phyloP scores from a whole-genome alignment of 2,329 filamentous ascomycete genomes.

The Fusarium piperis region DNA sequence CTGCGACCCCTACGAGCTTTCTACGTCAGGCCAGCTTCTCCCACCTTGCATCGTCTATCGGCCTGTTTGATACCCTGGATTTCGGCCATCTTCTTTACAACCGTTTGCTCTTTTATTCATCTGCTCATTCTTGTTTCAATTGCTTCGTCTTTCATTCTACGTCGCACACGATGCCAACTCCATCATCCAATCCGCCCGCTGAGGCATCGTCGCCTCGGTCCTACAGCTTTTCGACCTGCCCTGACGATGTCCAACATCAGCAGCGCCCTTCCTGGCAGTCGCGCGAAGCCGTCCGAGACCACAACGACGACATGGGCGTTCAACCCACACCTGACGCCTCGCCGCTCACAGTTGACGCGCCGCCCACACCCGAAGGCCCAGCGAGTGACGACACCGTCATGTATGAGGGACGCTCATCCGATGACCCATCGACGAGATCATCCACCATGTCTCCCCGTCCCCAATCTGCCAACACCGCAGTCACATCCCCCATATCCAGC shows the following conservation, averaged over 20 bases:
- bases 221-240: slow-evolving; percentile 54
- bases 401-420: slow-evolving; percentile 40
- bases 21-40: slow-evolving; percentile 24
- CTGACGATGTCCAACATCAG: slow-evolving; percentile 52
- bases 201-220: slow-evolving; percentile 50
- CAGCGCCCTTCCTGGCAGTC: slow-evolving; percentile 39
- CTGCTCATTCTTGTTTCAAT: slow-evolving; percentile 13
- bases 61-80: slow-evolving; percentile 30
- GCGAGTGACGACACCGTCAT: slow-evolving; percentile 39
- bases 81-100: slow-evolving; percentile 2
- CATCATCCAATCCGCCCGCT: slow-evolving; percentile 54
- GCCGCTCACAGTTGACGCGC: slow-evolving; percentile 30
- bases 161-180: slow-evolving; percentile 55
- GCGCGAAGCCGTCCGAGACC: slow-evolving; percentile 31
- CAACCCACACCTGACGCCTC: slow-evolving; percentile 36
- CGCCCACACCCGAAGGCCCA: slow-evolving; percentile 30
- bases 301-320: slow-evolving; percentile 30
- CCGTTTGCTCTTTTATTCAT: not conserved
- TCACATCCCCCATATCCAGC: slow-evolving; percentile 48
- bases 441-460: slow-evolving; percentile 56
- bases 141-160: slow-evolving; percentile 10
- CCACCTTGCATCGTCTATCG: slow-evolving; percentile 22
- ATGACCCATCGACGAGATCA: slow-evolving; percentile 49
- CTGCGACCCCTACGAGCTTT: slow-evolving; percentile 32
- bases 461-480: slow-evolving; percentile 46